phyloP scores from a whole-genome alignment of 129 eudicot genomes.

The Centrapalus pauciflorus region DNA sequence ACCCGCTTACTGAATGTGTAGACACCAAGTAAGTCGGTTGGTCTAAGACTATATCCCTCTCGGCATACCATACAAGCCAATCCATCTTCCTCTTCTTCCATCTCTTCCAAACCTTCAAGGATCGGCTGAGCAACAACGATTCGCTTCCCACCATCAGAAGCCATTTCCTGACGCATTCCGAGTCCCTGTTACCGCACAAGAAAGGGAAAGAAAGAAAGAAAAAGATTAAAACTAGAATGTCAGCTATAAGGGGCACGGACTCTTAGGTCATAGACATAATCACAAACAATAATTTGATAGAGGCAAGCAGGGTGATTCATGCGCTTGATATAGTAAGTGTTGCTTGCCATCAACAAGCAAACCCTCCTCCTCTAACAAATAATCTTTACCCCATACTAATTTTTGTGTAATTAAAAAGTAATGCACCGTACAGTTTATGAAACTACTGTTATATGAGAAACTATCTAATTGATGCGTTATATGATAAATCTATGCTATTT shows the following conservation, averaged over 20 bases:
- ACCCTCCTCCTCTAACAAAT: no score
- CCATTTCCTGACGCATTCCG: slow-evolving; percentile 80
- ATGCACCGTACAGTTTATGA: not conserved
- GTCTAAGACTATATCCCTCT: slow-evolving; percentile 87
- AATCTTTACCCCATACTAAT: not conserved
- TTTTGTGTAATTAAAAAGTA: not conserved
- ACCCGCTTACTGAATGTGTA: slow-evolving; percentile 95
- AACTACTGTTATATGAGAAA: not conserved
- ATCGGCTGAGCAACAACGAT: slow-evolving; percentile 78
- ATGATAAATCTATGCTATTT: no score
- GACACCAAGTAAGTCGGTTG: slow-evolving; percentile 77
- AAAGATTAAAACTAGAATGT: not conserved
- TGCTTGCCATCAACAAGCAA: no score
- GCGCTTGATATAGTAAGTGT: no score
- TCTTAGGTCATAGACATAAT: not conserved
- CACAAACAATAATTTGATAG: no score
- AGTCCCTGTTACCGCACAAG: slow-evolving; percentile 50
- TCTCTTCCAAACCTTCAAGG: slow-evolving; percentile 94
- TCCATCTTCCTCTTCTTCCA: slow-evolving; percentile 97
- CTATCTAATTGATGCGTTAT: no score
- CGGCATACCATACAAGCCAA: slow-evolving; percentile 99
- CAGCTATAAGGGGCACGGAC: not conserved
- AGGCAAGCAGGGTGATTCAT: no score
- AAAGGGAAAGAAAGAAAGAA: not conserved
- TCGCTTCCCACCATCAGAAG: slow-evolving; percentile 90